Conservation (phyloP, 495 filamentous ascomycete genomes). For the Aspergillus nidulans region DNA sequence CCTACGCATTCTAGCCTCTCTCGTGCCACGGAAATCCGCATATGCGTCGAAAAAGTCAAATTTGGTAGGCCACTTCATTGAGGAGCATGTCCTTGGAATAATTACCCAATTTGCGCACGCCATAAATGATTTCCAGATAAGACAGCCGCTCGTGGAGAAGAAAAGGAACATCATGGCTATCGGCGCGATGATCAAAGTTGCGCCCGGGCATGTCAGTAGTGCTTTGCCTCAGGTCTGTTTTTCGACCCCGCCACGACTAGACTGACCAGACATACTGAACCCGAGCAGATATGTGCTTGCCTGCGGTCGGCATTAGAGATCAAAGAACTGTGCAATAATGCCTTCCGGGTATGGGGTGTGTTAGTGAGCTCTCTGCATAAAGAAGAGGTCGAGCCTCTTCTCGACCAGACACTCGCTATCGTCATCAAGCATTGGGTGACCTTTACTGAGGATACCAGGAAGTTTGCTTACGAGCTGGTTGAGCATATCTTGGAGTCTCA, state of each 20-base stretch:
- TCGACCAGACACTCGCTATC: slow-evolving; percentile 85
- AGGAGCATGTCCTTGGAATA: slow-evolving; percentile 81
- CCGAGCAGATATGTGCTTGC: slow-evolving; percentile 71
- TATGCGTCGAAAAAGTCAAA: slow-evolving; percentile 49
- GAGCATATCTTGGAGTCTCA: slow-evolving; percentile 61
- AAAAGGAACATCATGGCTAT: slow-evolving; percentile 74
- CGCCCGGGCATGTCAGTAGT: slow-evolving; percentile 62
- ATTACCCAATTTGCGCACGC: slow-evolving; percentile 76
- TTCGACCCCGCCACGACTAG: neutral
- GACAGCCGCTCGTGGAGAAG: slow-evolving; percentile 61
- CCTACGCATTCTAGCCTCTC: slow-evolving; percentile 60
- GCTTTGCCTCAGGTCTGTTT: slow-evolving; percentile 77
- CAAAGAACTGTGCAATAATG: slow-evolving; percentile 64
- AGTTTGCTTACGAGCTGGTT: slow-evolving; percentile 56
- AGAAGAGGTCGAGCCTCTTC: slow-evolving; percentile 69
- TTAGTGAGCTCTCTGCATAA: slow-evolving; percentile 69
- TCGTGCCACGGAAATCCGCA: slow-evolving; percentile 53
- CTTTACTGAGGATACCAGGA: slow-evolving; percentile 57
- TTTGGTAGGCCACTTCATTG: slow-evolving; percentile 71
- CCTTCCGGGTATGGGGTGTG: slow-evolving; percentile 78
- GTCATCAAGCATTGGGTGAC: slow-evolving; percentile 73
- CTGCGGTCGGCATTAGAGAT: slow-evolving; percentile 76
- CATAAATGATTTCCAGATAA: slow-evolving; percentile 65
- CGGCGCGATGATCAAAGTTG: slow-evolving; percentile 78
- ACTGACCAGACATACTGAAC: slow-evolving; percentile 8